Conservation (phyloP, 495 filamentous ascomycete genomes). For the Hyaloscypha bicolor region DNA sequence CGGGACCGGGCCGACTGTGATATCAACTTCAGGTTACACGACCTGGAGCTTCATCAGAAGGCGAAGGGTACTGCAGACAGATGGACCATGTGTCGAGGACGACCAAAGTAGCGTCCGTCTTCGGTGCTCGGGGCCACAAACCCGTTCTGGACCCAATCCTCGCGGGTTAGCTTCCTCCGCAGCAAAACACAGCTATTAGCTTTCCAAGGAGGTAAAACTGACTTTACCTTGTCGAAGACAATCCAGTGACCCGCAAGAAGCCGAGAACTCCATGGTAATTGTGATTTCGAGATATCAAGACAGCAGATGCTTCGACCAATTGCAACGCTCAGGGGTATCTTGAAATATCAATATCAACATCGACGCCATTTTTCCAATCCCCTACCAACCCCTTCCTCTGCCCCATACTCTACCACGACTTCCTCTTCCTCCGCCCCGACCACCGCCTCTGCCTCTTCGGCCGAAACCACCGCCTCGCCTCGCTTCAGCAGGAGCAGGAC, state of each 20-base stretch:
- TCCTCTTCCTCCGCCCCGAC: conserved; percentile 32
- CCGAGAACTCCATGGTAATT: neutral
- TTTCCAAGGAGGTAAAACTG: neutral
- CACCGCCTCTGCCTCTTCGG: conserved; percentile 36
- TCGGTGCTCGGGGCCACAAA: neutral
- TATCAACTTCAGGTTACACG: neutral
- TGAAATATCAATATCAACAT: neutral
- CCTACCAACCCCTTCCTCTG: conserved; percentile 37
- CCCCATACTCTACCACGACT: conserved; percentile 39
- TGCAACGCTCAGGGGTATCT: conserved; percentile 22
- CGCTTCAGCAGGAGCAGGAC: conserved; percentile 39
- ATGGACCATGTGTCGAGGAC: neutral
- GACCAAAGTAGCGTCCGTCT: neutral
- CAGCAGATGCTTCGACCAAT: neutral
- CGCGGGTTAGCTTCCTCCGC: neutral
- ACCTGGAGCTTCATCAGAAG: neutral
- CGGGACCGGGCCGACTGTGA: neutral
- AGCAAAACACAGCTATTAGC: neutral
- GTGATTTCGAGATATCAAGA: neutral
- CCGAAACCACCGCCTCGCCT: conserved; percentile 34
- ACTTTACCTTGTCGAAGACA: neutral
- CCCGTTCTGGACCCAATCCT: neutral
- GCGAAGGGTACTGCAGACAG: neutral
- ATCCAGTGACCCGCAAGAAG: neutral
- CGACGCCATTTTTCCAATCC: neutral